A percentile compares a stretch with the other conserved stretches of the same genome.
These are phyloP conservation scores for Corinectria fuckeliana DNA, from an alignment of 2,329 filamentous ascomycete species.

Conservation along the genomic window DNA sequence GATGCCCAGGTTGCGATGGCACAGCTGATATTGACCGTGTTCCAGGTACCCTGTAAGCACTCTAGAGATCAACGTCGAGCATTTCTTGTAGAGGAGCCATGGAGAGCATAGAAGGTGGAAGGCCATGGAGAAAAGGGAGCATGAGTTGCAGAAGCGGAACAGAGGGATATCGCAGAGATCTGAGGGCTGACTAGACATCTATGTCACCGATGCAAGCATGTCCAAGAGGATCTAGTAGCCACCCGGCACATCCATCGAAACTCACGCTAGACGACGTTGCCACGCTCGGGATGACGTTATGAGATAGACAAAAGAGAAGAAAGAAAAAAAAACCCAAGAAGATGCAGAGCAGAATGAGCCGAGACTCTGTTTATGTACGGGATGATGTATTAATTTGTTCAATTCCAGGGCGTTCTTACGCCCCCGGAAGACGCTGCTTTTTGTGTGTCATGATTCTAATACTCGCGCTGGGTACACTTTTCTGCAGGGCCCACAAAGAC, in stretches of 20 bases:
- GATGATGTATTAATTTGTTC: not conserved
- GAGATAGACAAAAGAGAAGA: constrained; percentile 38
- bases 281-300: constrained; percentile 29
- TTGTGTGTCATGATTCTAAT: not conserved
- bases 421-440: not conserved
- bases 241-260: constrained; percentile 1
- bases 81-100: constrained; percentile 71
- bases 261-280: constrained; percentile 29
- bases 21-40: constrained; percentile 28
- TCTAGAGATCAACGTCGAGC: constrained; percentile 92
- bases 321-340: constrained; percentile 28
- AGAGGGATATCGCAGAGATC: constrained; percentile 4
- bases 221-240: constrained; percentile 25
- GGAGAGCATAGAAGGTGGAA: constrained; percentile 22
- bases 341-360: not conserved
- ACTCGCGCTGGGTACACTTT: not conserved
- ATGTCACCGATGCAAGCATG: constrained; percentile 10
- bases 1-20: not conserved
- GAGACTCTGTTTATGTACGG: not conserved
- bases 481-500: too few species aligned
- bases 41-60: constrained; percentile 87
- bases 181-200: constrained; percentile 1
- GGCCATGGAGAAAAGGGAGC: constrained; percentile 13
- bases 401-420: too few species aligned
- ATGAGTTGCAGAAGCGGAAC: not conserved